Evolutionary conservation across 345 rosid species (phyloP).

Genomic region (Cochlearia excelsa): DNA sequence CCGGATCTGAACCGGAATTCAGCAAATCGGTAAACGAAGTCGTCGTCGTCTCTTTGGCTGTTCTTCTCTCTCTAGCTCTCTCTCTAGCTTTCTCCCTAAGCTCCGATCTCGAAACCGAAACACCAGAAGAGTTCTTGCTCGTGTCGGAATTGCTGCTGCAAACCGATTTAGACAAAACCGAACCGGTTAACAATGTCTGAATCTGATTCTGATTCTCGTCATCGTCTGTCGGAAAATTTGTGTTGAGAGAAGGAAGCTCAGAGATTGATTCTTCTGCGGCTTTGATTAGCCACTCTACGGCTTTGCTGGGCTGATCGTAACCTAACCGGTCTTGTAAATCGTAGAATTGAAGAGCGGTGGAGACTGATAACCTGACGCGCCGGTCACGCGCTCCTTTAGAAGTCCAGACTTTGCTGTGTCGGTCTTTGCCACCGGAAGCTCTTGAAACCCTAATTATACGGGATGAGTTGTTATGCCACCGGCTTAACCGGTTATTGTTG

Average conservation of each 20-base stretch:
- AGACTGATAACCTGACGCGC: constrained; percentile 78
- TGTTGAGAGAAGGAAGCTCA: constrained; percentile 78
- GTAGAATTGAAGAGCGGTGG: constrained; percentile 90
- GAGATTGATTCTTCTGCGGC: constrained; percentile 76
- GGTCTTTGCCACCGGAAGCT: constrained; percentile 95
- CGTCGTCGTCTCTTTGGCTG: constrained; percentile 80
- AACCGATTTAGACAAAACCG: constrained; percentile 65
- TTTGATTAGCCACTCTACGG: constrained; percentile 93
- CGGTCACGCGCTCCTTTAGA: constrained; percentile 88
- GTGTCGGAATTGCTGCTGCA: constrained; percentile 95
- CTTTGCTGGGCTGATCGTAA: constrained; percentile 94
- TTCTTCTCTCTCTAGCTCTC: constrained; percentile 77
- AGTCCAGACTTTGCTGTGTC: constrained; percentile 97
- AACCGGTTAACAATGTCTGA: constrained; percentile 21
- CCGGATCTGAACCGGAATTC: constrained; percentile 54
- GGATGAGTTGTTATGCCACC: constrained; percentile 71
- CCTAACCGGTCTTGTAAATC: constrained; percentile 95
- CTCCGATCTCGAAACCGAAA: constrained; percentile 75
- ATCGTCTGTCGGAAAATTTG: constrained; percentile 59
- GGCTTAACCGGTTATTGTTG: constrained; percentile 36
- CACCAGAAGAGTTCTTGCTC: constrained; percentile 72
- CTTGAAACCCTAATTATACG: constrained; percentile 93
- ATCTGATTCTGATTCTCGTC: constrained; percentile 59
- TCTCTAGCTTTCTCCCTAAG: constrained; percentile 68
- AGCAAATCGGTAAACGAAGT: constrained; percentile 89